These are phyloP conservation scores for Tilletia walkeri DNA, from an alignment of 1,284 basidiomycete species.

Conservation along the genomic window DNA sequence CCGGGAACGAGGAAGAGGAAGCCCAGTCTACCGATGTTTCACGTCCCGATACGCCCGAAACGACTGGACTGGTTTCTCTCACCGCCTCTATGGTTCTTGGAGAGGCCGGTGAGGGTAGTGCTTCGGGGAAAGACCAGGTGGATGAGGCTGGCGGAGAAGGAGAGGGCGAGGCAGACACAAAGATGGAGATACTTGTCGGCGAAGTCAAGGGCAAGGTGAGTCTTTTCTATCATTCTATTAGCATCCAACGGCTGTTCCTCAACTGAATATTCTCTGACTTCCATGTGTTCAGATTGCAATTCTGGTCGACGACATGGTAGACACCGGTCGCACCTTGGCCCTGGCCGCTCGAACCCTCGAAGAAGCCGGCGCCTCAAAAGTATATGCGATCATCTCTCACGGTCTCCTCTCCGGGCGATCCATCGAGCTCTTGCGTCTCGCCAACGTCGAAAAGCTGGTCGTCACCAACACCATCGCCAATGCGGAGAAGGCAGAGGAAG, in stretches of 20 bases:
- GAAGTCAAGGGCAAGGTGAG: conserved; percentile 84
- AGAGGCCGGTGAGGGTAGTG: not conserved
- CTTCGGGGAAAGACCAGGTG: conserved; percentile 9
- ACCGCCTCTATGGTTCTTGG: conserved; percentile 15
- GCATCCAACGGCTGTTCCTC: too few relatives aligned
- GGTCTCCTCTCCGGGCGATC: conserved; percentile 84
- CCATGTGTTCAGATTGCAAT: conserved; percentile 63
- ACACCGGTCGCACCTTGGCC: conserved; percentile 83
- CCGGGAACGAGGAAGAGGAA: not conserved
- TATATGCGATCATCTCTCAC: conserved; percentile 88
- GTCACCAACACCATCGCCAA: conserved; percentile 81
- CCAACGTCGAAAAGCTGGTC: conserved; percentile 82
- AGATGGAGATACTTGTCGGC: conserved; percentile 94
- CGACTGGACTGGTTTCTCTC: not conserved
- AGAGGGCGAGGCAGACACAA: conserved; percentile 56
- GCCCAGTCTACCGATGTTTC: not conserved
- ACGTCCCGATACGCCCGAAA: conserved; percentile 9
- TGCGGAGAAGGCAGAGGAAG: conserved; percentile 57
- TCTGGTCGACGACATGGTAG: conserved; percentile 97
- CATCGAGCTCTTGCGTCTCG: conserved; percentile 70
- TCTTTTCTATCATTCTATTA: conserved; percentile 1
- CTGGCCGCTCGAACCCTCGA: conserved; percentile 80
- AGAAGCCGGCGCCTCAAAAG: conserved; percentile 81
- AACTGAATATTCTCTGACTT: not conserved
- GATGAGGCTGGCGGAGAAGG: conserved; percentile 24